A percentile compares a stretch with the other conserved stretches of the same genome.
Conservation (phyloP, 2,329 filamentous ascomycete genomes). For the Trichophyton rubrum region DNA sequence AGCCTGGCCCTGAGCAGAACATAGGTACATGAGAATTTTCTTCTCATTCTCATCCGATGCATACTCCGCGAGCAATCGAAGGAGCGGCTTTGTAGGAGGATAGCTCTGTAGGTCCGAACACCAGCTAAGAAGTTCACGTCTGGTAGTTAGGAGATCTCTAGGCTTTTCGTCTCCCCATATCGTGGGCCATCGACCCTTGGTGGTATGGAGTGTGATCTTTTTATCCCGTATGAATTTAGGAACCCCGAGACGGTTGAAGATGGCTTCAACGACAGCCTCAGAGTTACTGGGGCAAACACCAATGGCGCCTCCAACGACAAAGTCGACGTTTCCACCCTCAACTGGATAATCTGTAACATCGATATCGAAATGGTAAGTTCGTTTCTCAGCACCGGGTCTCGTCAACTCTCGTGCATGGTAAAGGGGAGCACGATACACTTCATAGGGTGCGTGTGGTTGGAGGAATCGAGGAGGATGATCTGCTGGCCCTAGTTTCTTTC, state of each 20-base stretch:
- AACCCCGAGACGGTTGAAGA: slow-evolving; percentile 70
- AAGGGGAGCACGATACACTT: slow-evolving; percentile 81
- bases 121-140: slow-evolving; percentile 88
- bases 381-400: slow-evolving; percentile 78
- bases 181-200: slow-evolving; percentile 80
- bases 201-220: slow-evolving; percentile 66
- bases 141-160: slow-evolving; percentile 76
- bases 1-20: slow-evolving; percentile 79
- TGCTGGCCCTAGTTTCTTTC: slow-evolving; percentile 26
- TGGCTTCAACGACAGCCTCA: slow-evolving; percentile 60
- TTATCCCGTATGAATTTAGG: slow-evolving; percentile 75
- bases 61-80: slow-evolving; percentile 76
- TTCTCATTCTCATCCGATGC: slow-evolving; percentile 68
- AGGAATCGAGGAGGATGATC: slow-evolving; percentile 75
- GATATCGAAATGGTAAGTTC: slow-evolving; percentile 93
- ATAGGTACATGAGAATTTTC: slow-evolving; percentile 76
- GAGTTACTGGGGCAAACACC: slow-evolving; percentile 86
- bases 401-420: slow-evolving; percentile 79
- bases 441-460: slow-evolving; percentile 84
- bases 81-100: slow-evolving; percentile 73
- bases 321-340: slow-evolving; percentile 69
- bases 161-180: slow-evolving; percentile 90
- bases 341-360: slow-evolving; percentile 90
- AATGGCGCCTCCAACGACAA: slow-evolving; percentile 92
- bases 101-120: slow-evolving; percentile 89